Conservation (phyloP, 1,284 basidiomycete species). For the Puccinia hordei region DNA sequence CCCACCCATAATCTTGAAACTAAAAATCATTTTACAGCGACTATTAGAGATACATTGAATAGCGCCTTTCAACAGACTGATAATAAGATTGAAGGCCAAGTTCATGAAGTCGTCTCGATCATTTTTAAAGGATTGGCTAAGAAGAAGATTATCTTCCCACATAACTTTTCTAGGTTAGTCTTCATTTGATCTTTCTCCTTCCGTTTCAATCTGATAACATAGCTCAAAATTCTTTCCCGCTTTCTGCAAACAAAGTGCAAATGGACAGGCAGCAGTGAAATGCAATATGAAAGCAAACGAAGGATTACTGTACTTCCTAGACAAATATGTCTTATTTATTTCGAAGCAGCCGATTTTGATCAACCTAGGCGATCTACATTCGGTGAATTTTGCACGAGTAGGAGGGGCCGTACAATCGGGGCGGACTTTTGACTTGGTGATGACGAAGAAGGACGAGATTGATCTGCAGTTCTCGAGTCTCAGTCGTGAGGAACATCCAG, state of each 20-base stretch:
- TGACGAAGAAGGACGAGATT: slow-evolving; percentile 83
- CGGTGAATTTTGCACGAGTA: slow-evolving; percentile 89
- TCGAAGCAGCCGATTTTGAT: slow-evolving; percentile 93
- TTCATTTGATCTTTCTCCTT: background rate
- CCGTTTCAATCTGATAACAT: background rate
- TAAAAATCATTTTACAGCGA: background rate
- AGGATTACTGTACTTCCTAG: slow-evolving; percentile 95
- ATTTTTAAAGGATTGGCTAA: slow-evolving; percentile 87
- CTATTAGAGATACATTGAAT: slow-evolving; percentile 22
- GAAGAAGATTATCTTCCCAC: slow-evolving; percentile 84
- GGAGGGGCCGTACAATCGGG: slow-evolving; percentile 85
- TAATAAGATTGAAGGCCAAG: slow-evolving; percentile 47
- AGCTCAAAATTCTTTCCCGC: background rate
- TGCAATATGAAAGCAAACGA: slow-evolving; percentile 96
- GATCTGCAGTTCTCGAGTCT: slow-evolving; percentile 75
- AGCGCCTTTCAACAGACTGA: slow-evolving; percentile 37
- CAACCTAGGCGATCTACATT: slow-evolving; percentile 86
- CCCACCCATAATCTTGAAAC: background rate
- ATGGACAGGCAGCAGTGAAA: slow-evolving; percentile 70
- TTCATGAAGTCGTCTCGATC: slow-evolving; percentile 79
- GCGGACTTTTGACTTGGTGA: slow-evolving; percentile 91
- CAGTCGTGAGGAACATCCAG: slow-evolving; percentile 91
- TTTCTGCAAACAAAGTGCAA: slow-evolving; percentile 59
- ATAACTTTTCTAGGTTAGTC: slow-evolving; percentile 78
- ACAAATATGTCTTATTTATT: slow-evolving; percentile 97